Evolutionary conservation across 2,329 filamentous ascomycete species (phyloP), one percentile per base, ranked within the genome.

Genomic region (Gaeumannomyces sp.): DNA sequence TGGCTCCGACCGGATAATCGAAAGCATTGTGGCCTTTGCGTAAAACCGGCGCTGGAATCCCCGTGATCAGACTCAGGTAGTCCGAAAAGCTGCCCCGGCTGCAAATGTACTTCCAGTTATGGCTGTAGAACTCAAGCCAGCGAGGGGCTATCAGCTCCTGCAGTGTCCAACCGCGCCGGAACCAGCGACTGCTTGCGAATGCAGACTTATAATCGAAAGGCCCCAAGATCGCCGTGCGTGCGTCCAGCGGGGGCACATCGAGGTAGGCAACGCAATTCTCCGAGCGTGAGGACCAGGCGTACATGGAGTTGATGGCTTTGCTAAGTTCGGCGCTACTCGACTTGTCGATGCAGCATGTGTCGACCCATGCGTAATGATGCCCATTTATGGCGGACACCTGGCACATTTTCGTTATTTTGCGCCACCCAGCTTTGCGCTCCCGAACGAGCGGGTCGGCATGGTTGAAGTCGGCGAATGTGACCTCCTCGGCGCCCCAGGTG

Each of bases 341-440:
- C 63, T 72, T 72, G 65, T 72, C 69, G 56, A 73, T 73, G 64
- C 71, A 73, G 61, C 68, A 71, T 0, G 71, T 72, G 58, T 72
- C 71, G 19, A 70, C 61, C 71, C 71, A 72, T 13, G 35, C 29
- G 29, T 35, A 60, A 27, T 33, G 8, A 31, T 35, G 11, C 10
- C 11, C 10, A 2, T 16, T 16, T 8, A 16, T 38, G 2, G 2
- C 2, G 19, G 62, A n/a, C 29, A 25, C 31, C 29, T 27, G 13
- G 31, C 59, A 60, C 16, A 35, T 16, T 13, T n/a, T 8, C 28
- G 25, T 13, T 4, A 65, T 65, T 19, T 65, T 65, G 35, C 35
- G 19, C 3, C 10, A 58, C 11, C 59, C 50, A 3, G 27, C 28
- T 19, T 31, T 50, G 31, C 31, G 8, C 14, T 25, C 2, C 7